Conservation (phyloP, 2,329 filamentous ascomycete species). For the Elsinoe fawcettii region DNA sequence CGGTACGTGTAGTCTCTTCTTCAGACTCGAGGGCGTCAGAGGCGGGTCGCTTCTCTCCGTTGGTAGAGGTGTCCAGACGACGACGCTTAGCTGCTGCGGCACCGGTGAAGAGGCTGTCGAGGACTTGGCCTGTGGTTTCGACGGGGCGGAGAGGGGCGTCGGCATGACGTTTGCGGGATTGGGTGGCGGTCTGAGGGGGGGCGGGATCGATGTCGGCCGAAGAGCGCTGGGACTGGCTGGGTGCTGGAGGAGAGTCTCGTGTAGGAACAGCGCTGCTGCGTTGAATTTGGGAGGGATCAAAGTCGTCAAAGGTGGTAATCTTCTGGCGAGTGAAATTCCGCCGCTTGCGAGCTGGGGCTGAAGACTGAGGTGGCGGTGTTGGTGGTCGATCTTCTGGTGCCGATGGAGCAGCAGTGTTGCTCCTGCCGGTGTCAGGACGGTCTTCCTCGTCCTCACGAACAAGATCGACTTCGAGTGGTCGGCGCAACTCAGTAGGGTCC, state of each 20-base stretch:
- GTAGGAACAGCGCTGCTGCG: constrained; percentile 18
- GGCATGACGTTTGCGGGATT: constrained; percentile 25
- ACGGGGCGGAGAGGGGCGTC: constrained; percentile 19
- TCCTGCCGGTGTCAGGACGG: neutral
- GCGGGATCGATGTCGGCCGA: constrained; percentile 14
- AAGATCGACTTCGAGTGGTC: constrained; percentile 44
- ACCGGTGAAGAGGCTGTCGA: constrained; percentile 68
- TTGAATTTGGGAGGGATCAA: constrained; percentile 28
- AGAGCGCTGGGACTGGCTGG: constrained; percentile 21
- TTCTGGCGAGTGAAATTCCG: constrained; percentile 35
- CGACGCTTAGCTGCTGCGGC: constrained; percentile 73
- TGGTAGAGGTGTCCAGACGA: constrained; percentile 51
- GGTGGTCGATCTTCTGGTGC: neutral
- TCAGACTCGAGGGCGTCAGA: constrained; percentile 18
- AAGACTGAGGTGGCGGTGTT: neutral
- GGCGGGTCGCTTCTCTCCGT: constrained; percentile 32
- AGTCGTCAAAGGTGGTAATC: constrained; percentile 51
- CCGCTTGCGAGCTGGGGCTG: constrained; percentile 21
- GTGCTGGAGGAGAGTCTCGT: constrained; percentile 3
- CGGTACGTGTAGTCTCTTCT: neutral
- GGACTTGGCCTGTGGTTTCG: constrained; percentile 41
- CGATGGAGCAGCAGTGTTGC: neutral
- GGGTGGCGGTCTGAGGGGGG: constrained; percentile 25
- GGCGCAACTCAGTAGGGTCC: constrained; percentile 64
- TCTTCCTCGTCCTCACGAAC: neutral